A percentile compares a stretch with the other conserved stretches of the same genome.
Evolutionary conservation across 768 basidiomycete genomes (phyloP).

Genomic region (Strobilomyces confusus): DNA sequence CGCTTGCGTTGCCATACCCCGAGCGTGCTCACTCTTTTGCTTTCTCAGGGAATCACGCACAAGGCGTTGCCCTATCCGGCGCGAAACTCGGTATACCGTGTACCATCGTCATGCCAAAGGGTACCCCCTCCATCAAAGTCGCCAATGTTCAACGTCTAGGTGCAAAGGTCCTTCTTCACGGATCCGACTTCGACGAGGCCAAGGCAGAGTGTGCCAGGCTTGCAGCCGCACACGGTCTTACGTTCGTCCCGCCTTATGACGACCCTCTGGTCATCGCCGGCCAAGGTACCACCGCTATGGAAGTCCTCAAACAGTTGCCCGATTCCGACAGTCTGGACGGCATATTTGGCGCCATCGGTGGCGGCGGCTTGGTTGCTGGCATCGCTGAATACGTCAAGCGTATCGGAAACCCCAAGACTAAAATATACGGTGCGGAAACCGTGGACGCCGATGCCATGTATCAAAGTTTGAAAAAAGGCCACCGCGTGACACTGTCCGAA

Average conservation of each 20-base stretch:
- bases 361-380: conserved; percentile 90
- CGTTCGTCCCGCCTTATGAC: conserved; percentile 96
- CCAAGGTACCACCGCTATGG: conserved; percentile 93
- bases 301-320: conserved; percentile 86
- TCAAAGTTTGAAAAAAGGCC: conserved; percentile 72
- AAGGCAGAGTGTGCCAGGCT: conserved; percentile 91
- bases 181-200: conserved; percentile 92
- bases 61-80: conserved; percentile 97
- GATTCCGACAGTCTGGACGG: conserved; percentile 74
- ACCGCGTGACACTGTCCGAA: conserved; percentile 79
- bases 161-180: conserved; percentile 91
- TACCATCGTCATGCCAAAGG: conserved; percentile 98
- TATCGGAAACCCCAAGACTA: conserved; percentile 79
- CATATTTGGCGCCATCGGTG: conserved; percentile 90
- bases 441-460: conserved; percentile 94
- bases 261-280: conserved; percentile 96
- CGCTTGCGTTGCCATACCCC: not conserved
- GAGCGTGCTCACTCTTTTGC: not conserved
- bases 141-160: conserved; percentile 92
- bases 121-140: conserved; percentile 95
- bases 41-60: conserved; percentile 88
- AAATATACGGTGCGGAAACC: conserved; percentile 91
- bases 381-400: conserved; percentile 90
- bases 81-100: conserved; percentile 83
- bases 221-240: conserved; percentile 67